Conservation (phyloP, 495 filamentous ascomycete genomes). For the Talaromyces wortmannii region DNA sequence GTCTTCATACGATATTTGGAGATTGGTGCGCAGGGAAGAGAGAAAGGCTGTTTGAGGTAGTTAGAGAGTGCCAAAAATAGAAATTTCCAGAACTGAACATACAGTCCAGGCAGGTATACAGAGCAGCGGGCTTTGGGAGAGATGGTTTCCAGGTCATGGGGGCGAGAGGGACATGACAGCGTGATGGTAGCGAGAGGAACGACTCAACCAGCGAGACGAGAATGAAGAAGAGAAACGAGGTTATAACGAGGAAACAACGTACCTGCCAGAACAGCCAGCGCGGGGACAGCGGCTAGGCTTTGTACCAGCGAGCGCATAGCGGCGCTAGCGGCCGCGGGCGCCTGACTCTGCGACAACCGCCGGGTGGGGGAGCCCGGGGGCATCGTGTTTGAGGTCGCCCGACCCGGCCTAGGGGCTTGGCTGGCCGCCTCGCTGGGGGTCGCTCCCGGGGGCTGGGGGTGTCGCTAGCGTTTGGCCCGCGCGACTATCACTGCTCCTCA, state of each 20-base stretch:
- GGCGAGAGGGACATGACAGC: neutral
- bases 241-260: neutral
- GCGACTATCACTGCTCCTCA: too few relatives aligned
- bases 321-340: neutral
- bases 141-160: neutral
- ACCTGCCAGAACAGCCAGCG: neutral
- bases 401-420: neutral
- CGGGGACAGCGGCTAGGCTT: neutral
- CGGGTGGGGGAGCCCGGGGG: neutral
- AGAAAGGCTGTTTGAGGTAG: conserved; percentile 14
- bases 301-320: neutral
- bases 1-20: conserved; percentile 14
- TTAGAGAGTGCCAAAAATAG: neutral
- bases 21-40: conserved; percentile 16
- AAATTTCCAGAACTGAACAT: neutral
- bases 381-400: neutral
- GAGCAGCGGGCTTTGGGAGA: neutral
- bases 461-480: too few relatives aligned
- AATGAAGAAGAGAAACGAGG: neutral
- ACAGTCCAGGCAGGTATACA: neutral
- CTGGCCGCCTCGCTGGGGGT: neutral
- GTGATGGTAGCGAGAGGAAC: neutral
- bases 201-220: neutral
- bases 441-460: too few relatives aligned
- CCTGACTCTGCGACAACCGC: neutral